A percentile compares a stretch with the other conserved stretches of the same genome.
Evolutionary conservation across 306 rosid genomes (phyloP).

Genomic region (Cajanus cajan): DNA sequence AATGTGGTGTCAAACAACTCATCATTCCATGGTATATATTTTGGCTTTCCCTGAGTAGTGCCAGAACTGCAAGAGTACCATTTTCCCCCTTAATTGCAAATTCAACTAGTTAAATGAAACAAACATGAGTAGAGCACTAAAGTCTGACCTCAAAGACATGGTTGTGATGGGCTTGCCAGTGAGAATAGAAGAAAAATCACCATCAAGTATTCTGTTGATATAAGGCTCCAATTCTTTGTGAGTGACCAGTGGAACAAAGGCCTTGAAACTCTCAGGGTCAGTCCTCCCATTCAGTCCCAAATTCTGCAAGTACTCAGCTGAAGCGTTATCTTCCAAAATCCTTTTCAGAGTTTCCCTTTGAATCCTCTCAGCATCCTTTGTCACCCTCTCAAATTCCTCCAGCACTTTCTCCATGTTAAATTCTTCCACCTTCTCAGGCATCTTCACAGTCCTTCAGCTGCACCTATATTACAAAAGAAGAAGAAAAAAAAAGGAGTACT

Average conservation of each 20-base stretch:
- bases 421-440: slow-evolving; percentile 69
- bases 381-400: slow-evolving; percentile 71
- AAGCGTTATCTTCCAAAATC: slow-evolving; percentile 73
- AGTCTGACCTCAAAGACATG: slow-evolving; percentile 68
- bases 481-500: background rate
- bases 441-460: slow-evolving; percentile 39
- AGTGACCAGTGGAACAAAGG: slow-evolving; percentile 69
- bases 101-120: background rate
- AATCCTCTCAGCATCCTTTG: slow-evolving; percentile 70
- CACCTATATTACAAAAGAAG: slow-evolving; percentile 8
- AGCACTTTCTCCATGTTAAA: slow-evolving; percentile 63
- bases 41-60: slow-evolving; percentile 86
- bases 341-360: slow-evolving; percentile 66
- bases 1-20: slow-evolving; percentile 72
- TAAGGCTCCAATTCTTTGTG: slow-evolving; percentile 71
- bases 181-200: slow-evolving; percentile 65
- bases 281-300: slow-evolving; percentile 76
- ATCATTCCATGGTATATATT: slow-evolving; percentile 83
- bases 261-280: slow-evolving; percentile 77
- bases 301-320: slow-evolving; percentile 70
- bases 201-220: slow-evolving; percentile 70
- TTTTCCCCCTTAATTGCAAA: background rate
- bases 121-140: background rate
- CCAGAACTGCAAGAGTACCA: slow-evolving; percentile 74
- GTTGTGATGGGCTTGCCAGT: slow-evolving; percentile 79